phyloP scores from a whole-genome alignment of 2,329 filamentous ascomycete genomes.

The Pseudogymnoascus verrucosus region DNA sequence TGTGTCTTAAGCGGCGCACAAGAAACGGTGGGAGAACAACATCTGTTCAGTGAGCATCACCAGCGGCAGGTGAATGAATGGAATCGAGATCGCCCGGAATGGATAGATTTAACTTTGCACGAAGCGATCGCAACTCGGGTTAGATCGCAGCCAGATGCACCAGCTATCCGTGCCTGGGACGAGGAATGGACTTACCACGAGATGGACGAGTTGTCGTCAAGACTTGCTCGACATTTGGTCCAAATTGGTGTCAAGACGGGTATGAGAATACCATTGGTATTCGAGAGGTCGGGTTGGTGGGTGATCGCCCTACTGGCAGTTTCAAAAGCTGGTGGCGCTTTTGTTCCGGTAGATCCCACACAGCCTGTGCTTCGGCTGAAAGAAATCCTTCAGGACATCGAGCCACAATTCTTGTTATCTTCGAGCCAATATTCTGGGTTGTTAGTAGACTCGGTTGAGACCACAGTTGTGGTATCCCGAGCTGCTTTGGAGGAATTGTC shows the following conservation, averaged over 20 bases:
- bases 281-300: conserved; percentile 20
- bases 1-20: neutral
- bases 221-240: conserved; percentile 13
- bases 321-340: conserved; percentile 21
- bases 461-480: neutral
- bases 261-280: conserved; percentile 16
- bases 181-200: conserved; percentile 15
- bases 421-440: neutral
- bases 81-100: conserved; percentile 7
- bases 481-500: neutral
- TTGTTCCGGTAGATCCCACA: conserved; percentile 23
- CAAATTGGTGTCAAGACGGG: conserved; percentile 12
- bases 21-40: neutral
- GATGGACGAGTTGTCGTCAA: conserved; percentile 12
- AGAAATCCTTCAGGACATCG: conserved; percentile 11
- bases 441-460: neutral
- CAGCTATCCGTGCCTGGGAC: conserved; percentile 18
- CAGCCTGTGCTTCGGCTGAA: conserved; percentile 18
- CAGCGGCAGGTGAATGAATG: neutral
- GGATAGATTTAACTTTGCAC: conserved; percentile 9
- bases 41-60: neutral
- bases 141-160: conserved; percentile 8
- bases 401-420: neutral
- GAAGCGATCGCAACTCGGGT: conserved; percentile 12
- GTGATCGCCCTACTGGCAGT: conserved; percentile 19